Conservation (phyloP, 202 grass and related monocot species). For the Musa balbisiana region DNA sequence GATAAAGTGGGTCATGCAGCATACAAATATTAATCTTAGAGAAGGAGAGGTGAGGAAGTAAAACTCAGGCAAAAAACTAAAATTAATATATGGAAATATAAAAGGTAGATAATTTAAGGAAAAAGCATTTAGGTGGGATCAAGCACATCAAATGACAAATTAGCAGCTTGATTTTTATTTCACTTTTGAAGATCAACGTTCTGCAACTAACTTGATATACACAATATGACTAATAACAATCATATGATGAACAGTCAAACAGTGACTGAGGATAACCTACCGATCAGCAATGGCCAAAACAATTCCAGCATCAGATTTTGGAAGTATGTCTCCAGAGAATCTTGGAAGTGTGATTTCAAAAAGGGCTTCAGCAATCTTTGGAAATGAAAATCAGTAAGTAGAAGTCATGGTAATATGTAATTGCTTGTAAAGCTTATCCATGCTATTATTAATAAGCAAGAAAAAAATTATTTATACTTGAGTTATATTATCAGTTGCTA, state of each 20-base stretch:
- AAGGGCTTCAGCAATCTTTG: constrained; percentile 83
- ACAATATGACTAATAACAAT: neutral
- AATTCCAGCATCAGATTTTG: constrained; percentile 85
- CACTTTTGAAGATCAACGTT: no score
- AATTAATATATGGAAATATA: no score
- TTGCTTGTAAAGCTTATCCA: neutral
- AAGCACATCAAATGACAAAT: no score
- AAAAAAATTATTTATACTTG: neutral
- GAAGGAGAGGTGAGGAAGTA: no score
- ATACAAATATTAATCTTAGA: no score
- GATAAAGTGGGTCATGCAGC: no score
- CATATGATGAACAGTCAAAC: neutral
- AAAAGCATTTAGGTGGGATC: no score
- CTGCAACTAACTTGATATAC: neutral
- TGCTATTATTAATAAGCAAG: neutral
- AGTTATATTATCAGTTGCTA: neutral
- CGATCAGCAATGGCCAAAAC: constrained; percentile 79
- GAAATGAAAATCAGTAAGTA: constrained; percentile 32
- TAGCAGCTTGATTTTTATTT: no score
- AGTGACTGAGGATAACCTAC: constrained; percentile 22
- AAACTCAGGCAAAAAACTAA: no score
- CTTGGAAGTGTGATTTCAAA: constrained; percentile 89
- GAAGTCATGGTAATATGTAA: constrained; percentile 9
- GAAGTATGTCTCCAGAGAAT: constrained; percentile 76
- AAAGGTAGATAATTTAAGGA: no score